These are phyloP conservation scores for Salix dunnii DNA, from an alignment of 345 rosid genomes.

Conservation along the genomic window DNA sequence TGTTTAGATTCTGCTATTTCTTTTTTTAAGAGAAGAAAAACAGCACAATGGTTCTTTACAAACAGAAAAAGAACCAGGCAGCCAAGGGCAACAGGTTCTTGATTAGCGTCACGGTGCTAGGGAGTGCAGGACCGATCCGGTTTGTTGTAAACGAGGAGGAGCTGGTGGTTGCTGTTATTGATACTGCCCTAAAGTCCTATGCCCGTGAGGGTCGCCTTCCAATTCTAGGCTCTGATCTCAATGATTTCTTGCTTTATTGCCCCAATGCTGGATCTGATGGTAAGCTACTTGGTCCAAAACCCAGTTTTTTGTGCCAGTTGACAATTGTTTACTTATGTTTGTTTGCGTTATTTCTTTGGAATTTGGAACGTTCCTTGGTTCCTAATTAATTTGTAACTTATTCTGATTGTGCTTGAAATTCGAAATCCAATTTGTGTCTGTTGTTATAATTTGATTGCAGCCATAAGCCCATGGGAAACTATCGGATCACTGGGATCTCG, in stretches of 20 bases:
- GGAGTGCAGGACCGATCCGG: slow-evolving; percentile 96
- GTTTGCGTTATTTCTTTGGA: neutral
- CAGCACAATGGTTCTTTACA: slow-evolving; percentile 63
- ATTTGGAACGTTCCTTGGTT: neutral
- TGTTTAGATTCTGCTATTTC: slow-evolving; percentile 5
- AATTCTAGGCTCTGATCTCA: slow-evolving; percentile 70
- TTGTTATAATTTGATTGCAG: slow-evolving; percentile 35
- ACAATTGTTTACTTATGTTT: neutral
- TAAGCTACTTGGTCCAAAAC: slow-evolving; percentile 17
- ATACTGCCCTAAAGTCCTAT: slow-evolving; percentile 71
- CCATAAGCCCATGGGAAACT: slow-evolving; percentile 67
- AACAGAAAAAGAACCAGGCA: slow-evolving; percentile 69
- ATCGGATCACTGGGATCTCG: slow-evolving; percentile 77
- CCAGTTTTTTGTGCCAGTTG: neutral
- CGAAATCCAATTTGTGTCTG: neutral
- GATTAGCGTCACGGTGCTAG: slow-evolving; percentile 74
- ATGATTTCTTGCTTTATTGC: slow-evolving; percentile 71
- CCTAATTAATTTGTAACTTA: neutral
- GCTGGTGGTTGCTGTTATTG: slow-evolving; percentile 70
- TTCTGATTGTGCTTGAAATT: neutral
- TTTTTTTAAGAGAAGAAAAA: neutral
- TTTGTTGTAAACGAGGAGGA: slow-evolving; percentile 77
- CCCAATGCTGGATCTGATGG: slow-evolving; percentile 56
- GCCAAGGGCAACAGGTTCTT: slow-evolving; percentile 68
- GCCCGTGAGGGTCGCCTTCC: slow-evolving; percentile 99